Evolutionary conservation across 139 green algal species (phyloP).

Genomic region (Yamagishiella unicocca): DNA sequence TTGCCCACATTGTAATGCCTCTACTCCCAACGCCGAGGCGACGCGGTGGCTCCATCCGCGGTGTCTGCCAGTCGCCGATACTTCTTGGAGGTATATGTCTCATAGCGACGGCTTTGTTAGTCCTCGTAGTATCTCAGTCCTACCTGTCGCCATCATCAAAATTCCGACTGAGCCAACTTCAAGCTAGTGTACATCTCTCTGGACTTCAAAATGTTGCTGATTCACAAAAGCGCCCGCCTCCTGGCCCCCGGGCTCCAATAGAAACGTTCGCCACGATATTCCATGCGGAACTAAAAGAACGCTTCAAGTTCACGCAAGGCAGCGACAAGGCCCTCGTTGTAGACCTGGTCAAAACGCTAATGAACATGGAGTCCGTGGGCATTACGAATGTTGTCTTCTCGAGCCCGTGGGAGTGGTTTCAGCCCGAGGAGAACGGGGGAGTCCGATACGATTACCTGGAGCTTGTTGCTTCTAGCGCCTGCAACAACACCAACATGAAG

Average conservation of each 20-base stretch:
- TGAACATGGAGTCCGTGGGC: not conserved
- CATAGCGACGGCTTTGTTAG: not conserved
- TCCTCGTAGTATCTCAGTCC: not conserved
- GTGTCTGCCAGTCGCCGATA: not conserved
- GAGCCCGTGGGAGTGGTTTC: not conserved
- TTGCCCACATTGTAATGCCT: too few species aligned
- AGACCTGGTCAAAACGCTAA: not conserved
- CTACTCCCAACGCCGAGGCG: too few species aligned
- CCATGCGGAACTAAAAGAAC: conserved; percentile 5
- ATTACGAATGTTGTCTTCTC: not conserved
- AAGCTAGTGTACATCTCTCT: too few species aligned
- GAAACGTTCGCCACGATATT: conserved; percentile 5
- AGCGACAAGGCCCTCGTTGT: not conserved
- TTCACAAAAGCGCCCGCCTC: too few species aligned
- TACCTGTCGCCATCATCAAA: conserved; percentile 4
- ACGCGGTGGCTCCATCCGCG: not conserved
- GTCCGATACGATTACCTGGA: conserved; percentile 3
- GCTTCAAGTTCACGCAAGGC: conserved; percentile 1
- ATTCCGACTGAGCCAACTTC: too few species aligned
- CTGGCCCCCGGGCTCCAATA: too few species aligned
- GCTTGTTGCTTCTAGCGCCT: not conserved
- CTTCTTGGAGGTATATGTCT: not conserved
- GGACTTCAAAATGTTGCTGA: too few species aligned
- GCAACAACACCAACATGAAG: conserved; percentile 13
- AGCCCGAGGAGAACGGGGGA: not conserved